phyloP scores from a whole-genome alignment of 139 green algal genomes.

The Microglena sp. region DNA sequence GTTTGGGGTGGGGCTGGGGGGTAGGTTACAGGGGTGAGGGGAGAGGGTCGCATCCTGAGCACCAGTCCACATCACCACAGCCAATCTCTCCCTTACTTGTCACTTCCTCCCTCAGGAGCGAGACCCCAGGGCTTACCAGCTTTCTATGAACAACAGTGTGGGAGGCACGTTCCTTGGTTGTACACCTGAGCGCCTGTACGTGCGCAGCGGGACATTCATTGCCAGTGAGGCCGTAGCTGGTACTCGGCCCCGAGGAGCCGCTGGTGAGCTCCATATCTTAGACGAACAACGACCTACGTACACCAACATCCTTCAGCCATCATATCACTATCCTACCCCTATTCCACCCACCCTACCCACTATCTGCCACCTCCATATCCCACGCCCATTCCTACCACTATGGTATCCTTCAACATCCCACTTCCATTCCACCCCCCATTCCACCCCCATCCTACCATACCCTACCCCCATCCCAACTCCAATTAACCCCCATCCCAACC shows the following conservation, averaged over 20 bases:
- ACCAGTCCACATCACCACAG: too few species aligned
- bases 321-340: neutral
- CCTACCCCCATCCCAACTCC: too few species aligned
- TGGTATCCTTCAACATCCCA: too few species aligned
- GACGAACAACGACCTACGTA: neutral
- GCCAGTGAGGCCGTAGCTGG: slow-evolving; percentile 88
- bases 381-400: too few species aligned
- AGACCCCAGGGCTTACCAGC: neutral
- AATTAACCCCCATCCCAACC: too few species aligned
- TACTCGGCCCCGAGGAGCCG: slow-evolving; percentile 60
- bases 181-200: slow-evolving; percentile 90
- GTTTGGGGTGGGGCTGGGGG: too few species aligned
- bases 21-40: too few species aligned
- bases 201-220: slow-evolving; percentile 47
- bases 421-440: too few species aligned
- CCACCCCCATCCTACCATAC: too few species aligned
- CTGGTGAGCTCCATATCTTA: slow-evolving; percentile 26
- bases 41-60: too few species aligned
- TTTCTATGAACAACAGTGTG: neutral
- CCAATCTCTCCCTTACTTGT: too few species aligned
- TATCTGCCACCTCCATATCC: neutral
- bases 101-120: too few species aligned
- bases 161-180: slow-evolving; percentile 75
- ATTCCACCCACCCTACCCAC: neutral
- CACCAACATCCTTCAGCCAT: neutral